Evolutionary conservation across 2,329 filamentous ascomycete species (phyloP), one percentile per base, ranked within the genome.

Genomic region (Aspergillus ochraceus): DNA sequence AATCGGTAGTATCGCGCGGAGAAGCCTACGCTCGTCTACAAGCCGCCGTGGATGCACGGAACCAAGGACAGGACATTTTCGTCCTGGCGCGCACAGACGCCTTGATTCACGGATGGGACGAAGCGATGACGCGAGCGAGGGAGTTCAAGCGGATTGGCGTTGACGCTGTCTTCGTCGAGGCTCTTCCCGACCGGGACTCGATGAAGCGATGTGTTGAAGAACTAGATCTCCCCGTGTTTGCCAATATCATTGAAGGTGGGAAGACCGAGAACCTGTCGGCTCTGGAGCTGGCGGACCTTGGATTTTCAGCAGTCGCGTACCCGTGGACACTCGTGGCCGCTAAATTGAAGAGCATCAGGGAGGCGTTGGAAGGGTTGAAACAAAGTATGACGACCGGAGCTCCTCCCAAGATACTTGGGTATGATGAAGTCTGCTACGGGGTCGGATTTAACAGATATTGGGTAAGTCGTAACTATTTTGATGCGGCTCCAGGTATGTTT

Each of bases 21-120:
- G 79, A 82, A 65, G 79, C 80, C 1, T 81, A 74, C 52, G 79
- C 79, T 5, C 72, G 80, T 1, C 75, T 79, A 55, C 78, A 79
- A 61, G 81, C 80, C 2, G 80, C 80, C 1, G 73, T 72, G 4
- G 80, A 82, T 55, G 78, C 80, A 3, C 70, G 80, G 12, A 74
- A 81, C 49, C 72, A 80, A 60, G 79, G 79, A 1, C 65, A 68
- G 3, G 80, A 82, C 57, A 81, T 82, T 26, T 80, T 78, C 55
- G 73, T 82, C 42, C 66, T 82, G 4, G 79, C 79, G 0, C 72
- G 80, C 4, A 82, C 80, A 0, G 80, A 83, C 58, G 67, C 74
- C 2, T 64, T 71, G 32, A 70, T 72, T 45, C 64, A 68, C 29
- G 65, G 78, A 2, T 81, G 75, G 67, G 79, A 81, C 3, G 80